Conservation (phyloP, 2,329 filamentous ascomycete genomes). For the Apiospora koreana region DNA sequence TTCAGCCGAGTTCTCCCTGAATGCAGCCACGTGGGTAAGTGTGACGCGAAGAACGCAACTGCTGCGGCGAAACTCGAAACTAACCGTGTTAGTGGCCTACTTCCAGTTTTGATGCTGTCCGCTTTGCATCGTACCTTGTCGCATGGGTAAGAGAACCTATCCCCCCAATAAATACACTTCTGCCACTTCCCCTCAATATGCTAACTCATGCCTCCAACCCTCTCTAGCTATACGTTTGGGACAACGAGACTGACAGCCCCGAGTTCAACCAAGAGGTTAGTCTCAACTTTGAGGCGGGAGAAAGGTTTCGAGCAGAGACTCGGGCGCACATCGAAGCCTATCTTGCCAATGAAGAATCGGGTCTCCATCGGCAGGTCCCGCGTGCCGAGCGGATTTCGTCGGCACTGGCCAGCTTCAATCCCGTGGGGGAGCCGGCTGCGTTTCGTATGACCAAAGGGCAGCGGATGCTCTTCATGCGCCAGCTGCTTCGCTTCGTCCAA, state of each 20-base stretch:
- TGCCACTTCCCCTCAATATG: too few species aligned
- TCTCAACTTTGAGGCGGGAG: slow-evolving; percentile 14
- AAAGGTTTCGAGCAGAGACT: slow-evolving; percentile 15
- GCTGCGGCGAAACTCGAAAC: background rate
- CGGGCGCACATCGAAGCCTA: slow-evolving; percentile 12
- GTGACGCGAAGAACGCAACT: too few species aligned
- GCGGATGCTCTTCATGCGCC: slow-evolving; percentile 11
- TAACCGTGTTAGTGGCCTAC: slow-evolving; percentile 13
- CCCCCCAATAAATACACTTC: too few species aligned
- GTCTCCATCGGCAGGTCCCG: background rate
- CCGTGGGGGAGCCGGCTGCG: slow-evolving; percentile 14
- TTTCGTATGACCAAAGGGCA: slow-evolving; percentile 15
- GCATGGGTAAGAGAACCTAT: slow-evolving; percentile 12
- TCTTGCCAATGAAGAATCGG: background rate
- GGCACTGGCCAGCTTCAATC: slow-evolving; percentile 18
- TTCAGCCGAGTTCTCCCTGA: background rate
- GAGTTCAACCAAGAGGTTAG: slow-evolving; percentile 9
- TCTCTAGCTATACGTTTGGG: slow-evolving; percentile 19
- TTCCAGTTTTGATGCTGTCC: slow-evolving; percentile 15
- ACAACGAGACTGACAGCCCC: slow-evolving; percentile 20
- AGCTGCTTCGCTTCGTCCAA: slow-evolving; percentile 15
- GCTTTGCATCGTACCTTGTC: slow-evolving; percentile 11
- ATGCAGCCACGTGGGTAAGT: background rate
- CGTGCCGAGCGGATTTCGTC: background rate
- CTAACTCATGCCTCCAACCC: too few species aligned